Evolutionary conservation across 352 stramenopile species (phyloP).

Genomic region (Pythium sukuiense): DNA sequence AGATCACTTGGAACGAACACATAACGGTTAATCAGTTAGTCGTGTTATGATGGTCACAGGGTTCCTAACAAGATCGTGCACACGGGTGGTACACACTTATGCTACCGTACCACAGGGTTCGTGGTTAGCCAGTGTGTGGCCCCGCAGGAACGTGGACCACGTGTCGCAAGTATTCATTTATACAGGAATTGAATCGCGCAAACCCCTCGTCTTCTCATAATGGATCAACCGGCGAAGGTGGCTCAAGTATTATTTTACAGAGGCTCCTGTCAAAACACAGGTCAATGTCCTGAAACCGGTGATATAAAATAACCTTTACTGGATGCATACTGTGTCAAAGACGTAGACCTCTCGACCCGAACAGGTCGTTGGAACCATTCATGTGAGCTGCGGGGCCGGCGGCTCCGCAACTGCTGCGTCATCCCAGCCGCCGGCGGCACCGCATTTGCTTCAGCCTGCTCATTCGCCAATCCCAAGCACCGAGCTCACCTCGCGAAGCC

Average conservation of each 20-base stretch:
- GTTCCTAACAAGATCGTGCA: slow-evolving; percentile 10
- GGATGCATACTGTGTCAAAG: not conserved
- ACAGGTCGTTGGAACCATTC: slow-evolving; percentile 3
- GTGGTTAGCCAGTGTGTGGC: slow-evolving; percentile 21
- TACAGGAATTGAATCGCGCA: slow-evolving; percentile 12
- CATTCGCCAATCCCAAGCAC: slow-evolving; percentile 26
- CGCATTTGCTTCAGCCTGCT: slow-evolving; percentile 5
- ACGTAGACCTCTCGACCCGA: not conserved
- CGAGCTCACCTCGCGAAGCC: slow-evolving; percentile 7
- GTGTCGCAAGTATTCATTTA: slow-evolving; percentile 11
- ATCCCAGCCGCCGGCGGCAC: slow-evolving; percentile 13
- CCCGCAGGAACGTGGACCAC: slow-evolving; percentile 24
- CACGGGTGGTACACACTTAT: not conserved
- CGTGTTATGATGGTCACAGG: not conserved
- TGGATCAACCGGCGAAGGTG: not conserved
- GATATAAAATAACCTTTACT: slow-evolving; percentile 7
- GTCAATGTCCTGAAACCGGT: not conserved
- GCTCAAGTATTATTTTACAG: slow-evolving; percentile 6
- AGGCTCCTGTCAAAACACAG: slow-evolving; percentile 1
- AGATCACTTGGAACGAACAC: slow-evolving; percentile 11
- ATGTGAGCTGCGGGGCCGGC: slow-evolving; percentile 7
- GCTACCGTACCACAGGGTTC: slow-evolving; percentile 20
- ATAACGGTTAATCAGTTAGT: not conserved
- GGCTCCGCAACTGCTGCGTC: slow-evolving; percentile 10
- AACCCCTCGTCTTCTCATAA: slow-evolving; percentile 1